Base-by-base conservation (phyloP, 345 rosid species). In the Populus deltoides region DNA sequence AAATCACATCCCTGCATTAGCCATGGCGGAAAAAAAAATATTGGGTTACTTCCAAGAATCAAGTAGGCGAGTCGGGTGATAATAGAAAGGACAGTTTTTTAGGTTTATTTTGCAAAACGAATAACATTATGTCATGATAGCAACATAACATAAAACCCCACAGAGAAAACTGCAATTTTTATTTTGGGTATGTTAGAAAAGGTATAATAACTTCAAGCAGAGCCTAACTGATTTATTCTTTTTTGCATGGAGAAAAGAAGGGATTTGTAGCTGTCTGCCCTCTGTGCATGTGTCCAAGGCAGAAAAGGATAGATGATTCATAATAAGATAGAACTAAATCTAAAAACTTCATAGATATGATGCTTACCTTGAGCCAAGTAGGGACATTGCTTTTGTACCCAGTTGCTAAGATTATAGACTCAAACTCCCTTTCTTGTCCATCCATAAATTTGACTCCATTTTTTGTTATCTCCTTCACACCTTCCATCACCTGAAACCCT, bases 381-480 rank as follows among this genome's bases (percentile, higher is more conserved):
- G 97, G 93, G 43, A 95, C 99, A 16, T 87, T 95, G 87, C 99
- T 95, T 82, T 85, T 90, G 83, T 92, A 95, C 24, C 99, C 99
- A 38, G 99, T 95, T 59, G 99, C 99, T 45, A 95, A 80, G 41
- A 95, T 88, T 76, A 95, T 86, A 22, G 98, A 81, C 85, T 92
- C 97, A 74, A 95, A 86, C 68, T 83, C 88, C 81, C 79, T 83
- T 59, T 93, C 97, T 86, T 89, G 89, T 65, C 97, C 97, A 83
- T 95, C 90, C 79, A 84, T n/a, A 75, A 95, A 95, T 83, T 85
- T 93, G 16, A 89, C 98, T 61, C 93, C 94, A 3, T 55, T 81
- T 74, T 71, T 80, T 71, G 94, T 89, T 76, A 95, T 87, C 85
- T 89, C 93, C 70, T 91, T 93, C 83, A 95, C 89, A 36, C 93